Base-by-base conservation (phyloP, 2,329 filamentous ascomycete genomes). In the Thermochaetoides dissita region DNA sequence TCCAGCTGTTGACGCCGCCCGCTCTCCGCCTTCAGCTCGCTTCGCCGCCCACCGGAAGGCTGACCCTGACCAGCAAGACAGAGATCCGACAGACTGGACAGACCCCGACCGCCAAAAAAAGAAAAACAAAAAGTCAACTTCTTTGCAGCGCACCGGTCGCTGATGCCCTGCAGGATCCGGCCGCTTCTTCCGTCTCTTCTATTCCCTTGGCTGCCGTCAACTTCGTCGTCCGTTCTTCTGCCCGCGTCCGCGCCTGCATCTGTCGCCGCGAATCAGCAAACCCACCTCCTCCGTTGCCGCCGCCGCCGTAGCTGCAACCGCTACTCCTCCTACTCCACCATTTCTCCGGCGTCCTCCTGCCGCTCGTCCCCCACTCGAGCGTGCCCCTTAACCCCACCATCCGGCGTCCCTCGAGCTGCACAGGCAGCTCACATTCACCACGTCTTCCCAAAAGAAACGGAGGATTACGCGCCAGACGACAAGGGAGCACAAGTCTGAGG, bases 381-480 rank as follows among this genome's bases (percentile, higher is more conserved):
- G 41, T 41, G 44, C 39, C 44, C 40, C 35, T 44, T 39, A 38
- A 31, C 39, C 8, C 29, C 31, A 37, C 42, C 38, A 35, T 44
- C 37, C 42, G 41, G 40, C 46, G 38, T 50, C 44, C 51, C 57
- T 55, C 62, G 73, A 77, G 73, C 73, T 77, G 73, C 73, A 55
- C 53, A 60, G 60, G 76, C 75, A 79, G 76, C 76, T 80, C 76
- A 64, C 69, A 61, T 68, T 72, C 76, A 81, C 71, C 63, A 81
- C 76, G 76, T 79, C 76, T 76, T 79, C 74, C 67, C 69, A 66
- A 71, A 81, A 80, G 75, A 81, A 80, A 76, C 71, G 76, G 69
- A 80, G 75, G 72, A 72, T 80, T 56, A 67, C 66, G 57, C 69
- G 66, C 53, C 65, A 62, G 57, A 59, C 62, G 49, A 59, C 61